Conservation (phyloP, 768 basidiomycete species). For the Polyporus arcularius region DNA sequence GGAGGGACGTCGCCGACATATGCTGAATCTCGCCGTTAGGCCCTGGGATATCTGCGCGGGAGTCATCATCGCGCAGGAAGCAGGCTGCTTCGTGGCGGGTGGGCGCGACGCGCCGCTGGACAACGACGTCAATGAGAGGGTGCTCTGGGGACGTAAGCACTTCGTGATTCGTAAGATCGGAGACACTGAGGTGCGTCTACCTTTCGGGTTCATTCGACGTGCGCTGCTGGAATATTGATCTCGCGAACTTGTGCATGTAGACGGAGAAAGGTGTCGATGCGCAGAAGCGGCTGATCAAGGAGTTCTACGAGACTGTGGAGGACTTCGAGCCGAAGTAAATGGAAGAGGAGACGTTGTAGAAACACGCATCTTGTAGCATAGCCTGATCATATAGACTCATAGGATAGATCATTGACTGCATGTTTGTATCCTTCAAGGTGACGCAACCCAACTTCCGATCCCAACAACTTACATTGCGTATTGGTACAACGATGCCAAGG, state of each 20-base stretch:
- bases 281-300: conserved; percentile 78
- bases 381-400: not conserved
- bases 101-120: conserved; percentile 46
- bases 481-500: conserved; percentile 16
- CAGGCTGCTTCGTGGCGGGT: conserved; percentile 80
- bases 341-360: not conserved
- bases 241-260: conserved; percentile 20
- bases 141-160: conserved; percentile 80
- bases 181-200: conserved; percentile 48
- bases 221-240: not conserved
- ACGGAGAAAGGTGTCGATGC: conserved; percentile 67
- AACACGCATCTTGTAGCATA: not conserved
- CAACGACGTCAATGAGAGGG: conserved; percentile 62
- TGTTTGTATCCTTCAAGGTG: too few relatives aligned
- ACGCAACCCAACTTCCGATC: not conserved
- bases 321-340: conserved; percentile 60
- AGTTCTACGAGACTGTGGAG: conserved; percentile 83
- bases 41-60: conserved; percentile 93
- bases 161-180: conserved; percentile 73
- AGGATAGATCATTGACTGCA: not conserved
- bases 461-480: conserved; percentile 18
- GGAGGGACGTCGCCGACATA: not conserved
- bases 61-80: conserved; percentile 87
- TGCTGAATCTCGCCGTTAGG: conserved; percentile 31
- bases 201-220: conserved; percentile 3